Base-by-base conservation (phyloP, 768 basidiomycete genomes). In the Collybia mongolica region DNA sequence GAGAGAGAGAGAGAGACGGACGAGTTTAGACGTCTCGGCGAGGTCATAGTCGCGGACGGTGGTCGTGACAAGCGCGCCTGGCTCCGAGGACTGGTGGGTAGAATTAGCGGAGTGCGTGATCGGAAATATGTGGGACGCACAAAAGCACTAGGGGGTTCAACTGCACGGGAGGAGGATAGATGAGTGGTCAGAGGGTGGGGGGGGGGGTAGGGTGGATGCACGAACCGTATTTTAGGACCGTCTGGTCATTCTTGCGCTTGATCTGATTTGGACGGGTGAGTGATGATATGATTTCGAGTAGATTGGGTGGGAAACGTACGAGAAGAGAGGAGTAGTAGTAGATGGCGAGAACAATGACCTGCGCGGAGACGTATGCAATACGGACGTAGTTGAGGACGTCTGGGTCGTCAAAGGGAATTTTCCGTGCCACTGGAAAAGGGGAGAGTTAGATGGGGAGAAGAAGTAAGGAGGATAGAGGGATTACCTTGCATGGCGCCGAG, bases 21-120 rank as follows among this genome's bases (percentile, higher is more conserved):
- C 83, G 17, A 85, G 74, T 77, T 96, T 94, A 37, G 89, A 88
- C 0, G 82, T 84, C 69, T 99, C 91, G 0, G 79, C 72, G 19
- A 98, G 83, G 72, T 99, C 96, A 54, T 99, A 99, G 64, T 99
- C 96, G 42, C 84, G 80, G 39, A 91, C 82, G 4, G 96, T 99
- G 6, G 93, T 97, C n/a, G 88, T 91, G 23, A 93, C 80, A 14
- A 94, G 80, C 65, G 84, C 73, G 48, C 84, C 85, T 22, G 83
- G 77, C 56, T 86, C 84, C 51, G 80, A 67, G n/a, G 81, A 74
- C 83, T 84, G 52, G 23, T 11, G 37, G n/a, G 44, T 46, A 40
- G 39, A 11, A 48, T 54, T 39, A 44, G 58, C 38, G 7, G 15
- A 48, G 11, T 24, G 23, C 5, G 2, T 15, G 3, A 9, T 38